phyloP scores from a whole-genome alignment of 345 rosid species.

The Salix udensis region DNA sequence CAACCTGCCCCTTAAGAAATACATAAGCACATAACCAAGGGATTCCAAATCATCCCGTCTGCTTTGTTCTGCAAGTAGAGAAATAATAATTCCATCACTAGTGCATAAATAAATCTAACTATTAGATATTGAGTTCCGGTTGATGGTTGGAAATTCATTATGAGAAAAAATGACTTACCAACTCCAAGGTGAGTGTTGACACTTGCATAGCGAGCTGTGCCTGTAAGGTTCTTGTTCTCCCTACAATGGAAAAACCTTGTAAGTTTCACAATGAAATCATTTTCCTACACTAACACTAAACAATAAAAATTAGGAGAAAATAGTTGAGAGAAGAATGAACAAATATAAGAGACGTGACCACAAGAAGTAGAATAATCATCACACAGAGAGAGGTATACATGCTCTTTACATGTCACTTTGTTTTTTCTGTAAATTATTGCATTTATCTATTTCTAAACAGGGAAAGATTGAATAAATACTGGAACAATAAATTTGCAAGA shows the following conservation, averaged over 20 bases:
- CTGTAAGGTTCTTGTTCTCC: constrained; percentile 97
- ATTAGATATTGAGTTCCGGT: neutral
- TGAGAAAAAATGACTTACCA: constrained; percentile 46
- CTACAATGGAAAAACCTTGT: constrained; percentile 35
- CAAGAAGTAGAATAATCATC: neutral
- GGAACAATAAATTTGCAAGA: neutral
- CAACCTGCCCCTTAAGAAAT: constrained; percentile 94
- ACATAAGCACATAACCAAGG: constrained; percentile 96
- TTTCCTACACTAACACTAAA: neutral
- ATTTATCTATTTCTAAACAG: neutral
- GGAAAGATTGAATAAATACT: neutral
- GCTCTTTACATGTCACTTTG: neutral
- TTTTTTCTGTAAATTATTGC: neutral
- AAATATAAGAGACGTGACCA: neutral
- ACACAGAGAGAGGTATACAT: neutral
- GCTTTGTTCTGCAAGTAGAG: constrained; percentile 77
- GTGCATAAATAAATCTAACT: neutral
- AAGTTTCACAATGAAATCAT: neutral
- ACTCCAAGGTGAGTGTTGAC: constrained; percentile 96
- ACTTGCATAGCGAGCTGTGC: constrained; percentile 97
- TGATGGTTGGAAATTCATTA: neutral
- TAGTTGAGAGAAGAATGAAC: neutral
- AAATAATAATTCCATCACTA: neutral
- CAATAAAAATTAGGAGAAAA: neutral
- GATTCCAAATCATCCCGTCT: constrained; percentile 99